Percentiles rank a stretch among this genome's conserved stretches.
These are phyloP conservation scores for Clavulina sp. DNA, from an alignment of 768 basidiomycete genomes.

Conservation along the genomic window DNA sequence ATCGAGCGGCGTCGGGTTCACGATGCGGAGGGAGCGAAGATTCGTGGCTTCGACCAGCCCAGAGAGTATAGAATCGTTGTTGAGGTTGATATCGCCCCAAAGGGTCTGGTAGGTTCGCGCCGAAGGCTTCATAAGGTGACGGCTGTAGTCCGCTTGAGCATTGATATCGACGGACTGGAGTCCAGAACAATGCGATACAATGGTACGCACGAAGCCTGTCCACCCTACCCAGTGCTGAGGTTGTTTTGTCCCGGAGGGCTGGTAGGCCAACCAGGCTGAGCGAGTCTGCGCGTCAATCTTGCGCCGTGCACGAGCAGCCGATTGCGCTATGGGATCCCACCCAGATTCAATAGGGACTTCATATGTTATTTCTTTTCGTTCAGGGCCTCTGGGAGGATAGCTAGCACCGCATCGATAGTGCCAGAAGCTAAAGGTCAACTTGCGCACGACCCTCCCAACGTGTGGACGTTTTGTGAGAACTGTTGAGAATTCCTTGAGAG, in stretches of 20 bases:
- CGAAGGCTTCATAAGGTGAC: not conserved
- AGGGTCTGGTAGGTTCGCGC: constrained; percentile 4
- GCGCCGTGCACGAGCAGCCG: not conserved
- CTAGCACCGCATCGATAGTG: constrained; percentile 3
- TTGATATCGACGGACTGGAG: constrained; percentile 8
- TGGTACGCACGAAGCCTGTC: constrained; percentile 8
- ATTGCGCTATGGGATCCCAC: not conserved
- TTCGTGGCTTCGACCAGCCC: constrained; percentile 9
- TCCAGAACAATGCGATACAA: constrained; percentile 9
- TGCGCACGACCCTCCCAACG: constrained; percentile 10
- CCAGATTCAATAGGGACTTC: not conserved
- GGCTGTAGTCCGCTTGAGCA: constrained; percentile 5
- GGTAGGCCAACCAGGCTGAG: not conserved
- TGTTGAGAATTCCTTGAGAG: constrained; percentile 8
- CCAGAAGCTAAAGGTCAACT: constrained; percentile 8
- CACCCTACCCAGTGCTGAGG: constrained; percentile 11
- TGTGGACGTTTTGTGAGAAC: constrained; percentile 4
- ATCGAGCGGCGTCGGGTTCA: constrained; percentile 12
- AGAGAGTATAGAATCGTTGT: constrained; percentile 8
- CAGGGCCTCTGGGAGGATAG: not conserved
- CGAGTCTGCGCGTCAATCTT: not conserved
- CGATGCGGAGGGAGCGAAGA: constrained; percentile 9
- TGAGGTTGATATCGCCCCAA: constrained; percentile 8
- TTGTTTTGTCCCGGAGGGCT: constrained; percentile 11
- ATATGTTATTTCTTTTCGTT: not conserved